Conservation (phyloP, 2,329 filamentous ascomycete genomes). For the Sodiomyces alkalinus region DNA sequence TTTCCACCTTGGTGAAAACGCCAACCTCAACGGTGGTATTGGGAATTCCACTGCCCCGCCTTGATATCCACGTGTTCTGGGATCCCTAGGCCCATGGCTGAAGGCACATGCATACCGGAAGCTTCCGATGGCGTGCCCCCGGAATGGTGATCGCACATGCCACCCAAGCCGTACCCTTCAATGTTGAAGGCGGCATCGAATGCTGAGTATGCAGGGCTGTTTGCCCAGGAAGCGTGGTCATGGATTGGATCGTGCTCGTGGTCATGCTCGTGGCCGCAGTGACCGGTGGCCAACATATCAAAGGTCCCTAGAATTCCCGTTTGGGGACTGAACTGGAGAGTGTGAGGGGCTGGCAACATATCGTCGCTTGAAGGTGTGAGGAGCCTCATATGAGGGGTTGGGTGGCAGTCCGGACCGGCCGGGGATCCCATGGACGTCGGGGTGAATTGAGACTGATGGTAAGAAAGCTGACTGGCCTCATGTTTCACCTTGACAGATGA, state of each 20-base stretch:
- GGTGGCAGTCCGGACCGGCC: conserved; percentile 15
- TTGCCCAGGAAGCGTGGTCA: conserved; percentile 15
- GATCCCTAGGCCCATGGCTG: neutral
- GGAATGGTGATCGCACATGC: neutral
- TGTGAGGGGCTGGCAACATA: conserved; percentile 14
- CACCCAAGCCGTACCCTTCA: conserved; percentile 15
- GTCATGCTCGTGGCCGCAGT: conserved; percentile 13
- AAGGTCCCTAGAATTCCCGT: conserved; percentile 18
- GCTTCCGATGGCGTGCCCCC: neutral
- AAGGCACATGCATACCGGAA: neutral
- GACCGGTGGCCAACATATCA: conserved; percentile 12
- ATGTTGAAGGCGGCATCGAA: conserved; percentile 26
- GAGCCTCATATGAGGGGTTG: conserved; percentile 22
- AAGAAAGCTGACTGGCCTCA: conserved; percentile 17
- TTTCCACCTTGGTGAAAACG: too few relatives aligned
- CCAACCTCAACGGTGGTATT: neutral
- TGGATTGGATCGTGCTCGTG: conserved; percentile 15
- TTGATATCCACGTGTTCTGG: neutral
- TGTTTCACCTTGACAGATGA: conserved; percentile 20
- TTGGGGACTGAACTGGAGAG: conserved; percentile 16
- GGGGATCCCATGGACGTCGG: conserved; percentile 20
- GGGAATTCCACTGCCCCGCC: neutral
- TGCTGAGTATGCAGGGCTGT: conserved; percentile 20
- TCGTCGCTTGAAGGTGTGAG: conserved; percentile 42
- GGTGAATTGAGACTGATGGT: conserved; percentile 17